Base-by-base conservation (phyloP, 148 eudicot genomes). In the Diospyros kaki region DNA sequence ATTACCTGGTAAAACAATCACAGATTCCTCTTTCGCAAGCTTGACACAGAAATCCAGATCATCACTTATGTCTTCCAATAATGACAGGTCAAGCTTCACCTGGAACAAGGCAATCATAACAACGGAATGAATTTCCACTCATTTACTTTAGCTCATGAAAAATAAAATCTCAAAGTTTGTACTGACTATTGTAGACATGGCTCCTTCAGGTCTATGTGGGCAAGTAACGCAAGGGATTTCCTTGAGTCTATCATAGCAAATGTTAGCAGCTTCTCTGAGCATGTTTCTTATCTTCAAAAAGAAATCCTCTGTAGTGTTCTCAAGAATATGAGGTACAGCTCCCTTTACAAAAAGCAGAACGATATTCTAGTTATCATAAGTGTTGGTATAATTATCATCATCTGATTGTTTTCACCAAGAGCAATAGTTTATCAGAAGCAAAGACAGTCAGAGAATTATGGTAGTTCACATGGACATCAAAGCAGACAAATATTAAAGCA, bases 11-110 rank as follows among this genome's bases (percentile, higher is more conserved):
- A 89, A 74, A 68, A 84, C 67, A 13, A 84, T 39, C 51, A 84
- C 77, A 9, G 79, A 83, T 78, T 89, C 91, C 75, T 89, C 91
- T 71, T 85, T 85, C 18, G 89, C 90, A 69, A 91, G 90, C 78
- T 91, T 91, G 40, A 40, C 45, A 71, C 92, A 87, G 68, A 91
- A 88, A 72, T 91, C 92, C 48, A 82, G 10, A 75, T 91, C 96
- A 83, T 83, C 85, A 12, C 68, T 68, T 18, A 91, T 89, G 58
- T 70, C 89, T 76, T 82, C 83, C 73, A 91, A 65, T 38, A 82
- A 75, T 28, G 79, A 67, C 41, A 88, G 39, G 72, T 91, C 75
- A 41, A 91, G 84, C 77, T 85, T 88, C 44, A 84, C 96, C 96
- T 91, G 81, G 77, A 75, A 44, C 42, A 18, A 43, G 14, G 15